Conservation (phyloP, 371 early-diverging fungal genomes). For the Quaeritorhiza haematococci region DNA sequence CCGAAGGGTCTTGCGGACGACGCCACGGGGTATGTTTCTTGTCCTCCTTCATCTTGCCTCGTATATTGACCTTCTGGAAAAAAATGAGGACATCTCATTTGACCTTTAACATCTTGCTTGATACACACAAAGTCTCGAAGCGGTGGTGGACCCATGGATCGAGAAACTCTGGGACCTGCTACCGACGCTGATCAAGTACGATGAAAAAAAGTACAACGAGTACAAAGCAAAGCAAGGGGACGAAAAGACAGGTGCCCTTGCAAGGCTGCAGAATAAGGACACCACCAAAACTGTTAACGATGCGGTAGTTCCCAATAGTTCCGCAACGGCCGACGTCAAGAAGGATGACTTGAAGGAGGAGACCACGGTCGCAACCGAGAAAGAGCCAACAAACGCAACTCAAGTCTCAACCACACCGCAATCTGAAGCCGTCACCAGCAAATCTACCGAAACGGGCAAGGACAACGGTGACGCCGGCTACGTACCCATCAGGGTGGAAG, state of each 20-base stretch:
- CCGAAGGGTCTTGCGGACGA: conserved; percentile 82
- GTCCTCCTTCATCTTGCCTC: not conserved
- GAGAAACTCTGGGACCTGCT: conserved; percentile 74
- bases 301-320: not conserved
- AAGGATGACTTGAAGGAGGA: not conserved
- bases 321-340: not conserved
- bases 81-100: not conserved
- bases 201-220: too few species aligned
- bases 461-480: too few species aligned
- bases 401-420: not conserved
- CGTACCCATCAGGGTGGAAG: too few species aligned
- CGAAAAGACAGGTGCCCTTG: not conserved
- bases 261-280: not conserved
- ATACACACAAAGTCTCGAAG: conserved; percentile 66
- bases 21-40: conserved; percentile 65
- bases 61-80: conserved; percentile 1
- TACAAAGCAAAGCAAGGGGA: conserved; percentile 9
- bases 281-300: not conserved
- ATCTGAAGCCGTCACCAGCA: conserved; percentile 1
- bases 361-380: not conserved
- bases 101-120: too few species aligned
- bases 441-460: not conserved
- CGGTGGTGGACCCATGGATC: conserved; percentile 88
- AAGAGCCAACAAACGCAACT: not conserved
- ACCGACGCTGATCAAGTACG: conserved; percentile 28